Evolutionary conservation across 2,329 filamentous ascomycete genomes (phyloP).

Genomic region (Polytolypa hystricis): DNA sequence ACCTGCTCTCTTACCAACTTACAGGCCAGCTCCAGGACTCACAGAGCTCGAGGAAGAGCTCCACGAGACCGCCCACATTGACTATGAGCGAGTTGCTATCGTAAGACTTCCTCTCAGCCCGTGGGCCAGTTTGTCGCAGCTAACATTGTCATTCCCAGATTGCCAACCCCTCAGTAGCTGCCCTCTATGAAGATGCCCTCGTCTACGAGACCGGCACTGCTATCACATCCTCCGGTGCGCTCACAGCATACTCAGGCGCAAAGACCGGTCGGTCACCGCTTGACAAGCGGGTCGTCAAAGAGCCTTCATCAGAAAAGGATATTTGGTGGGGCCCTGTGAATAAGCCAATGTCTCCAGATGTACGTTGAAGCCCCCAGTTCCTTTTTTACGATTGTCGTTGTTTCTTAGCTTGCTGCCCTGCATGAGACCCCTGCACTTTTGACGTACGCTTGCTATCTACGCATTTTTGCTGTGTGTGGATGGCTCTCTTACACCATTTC

Average conservation of each 20-base stretch:
- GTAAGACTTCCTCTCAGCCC: slow-evolving; percentile 44
- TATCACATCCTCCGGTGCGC: slow-evolving; percentile 87
- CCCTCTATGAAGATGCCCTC: slow-evolving; percentile 97
- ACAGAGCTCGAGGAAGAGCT: slow-evolving; percentile 97
- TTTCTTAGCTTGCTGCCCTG: slow-evolving; percentile 9
- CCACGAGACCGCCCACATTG: slow-evolving; percentile 95
- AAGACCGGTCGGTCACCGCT: slow-evolving; percentile 96
- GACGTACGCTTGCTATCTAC: too few relatives aligned
- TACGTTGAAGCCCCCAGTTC: slow-evolving; percentile 49
- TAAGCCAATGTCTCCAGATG: slow-evolving; percentile 95
- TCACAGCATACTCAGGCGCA: slow-evolving; percentile 94
- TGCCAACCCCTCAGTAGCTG: slow-evolving; percentile 88
- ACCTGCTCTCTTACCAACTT: slow-evolving; percentile 12
- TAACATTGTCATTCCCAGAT: slow-evolving; percentile 37
- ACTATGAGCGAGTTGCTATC: slow-evolving; percentile 97
- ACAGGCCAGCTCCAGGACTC: slow-evolving; percentile 72
- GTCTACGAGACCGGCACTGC: slow-evolving; percentile 96
- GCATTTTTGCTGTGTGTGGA: neutral
- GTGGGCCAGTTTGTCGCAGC: too few relatives aligned
- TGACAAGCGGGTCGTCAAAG: slow-evolving; percentile 96
- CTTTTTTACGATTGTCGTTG: neutral
- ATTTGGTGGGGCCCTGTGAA: slow-evolving; percentile 99
- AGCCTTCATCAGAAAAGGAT: slow-evolving; percentile 75
- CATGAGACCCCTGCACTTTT: slow-evolving; percentile 7
- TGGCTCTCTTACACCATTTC: neutral